Base-by-base conservation (phyloP, 352 stramenopile species). In the Peronospora farinosa region DNA sequence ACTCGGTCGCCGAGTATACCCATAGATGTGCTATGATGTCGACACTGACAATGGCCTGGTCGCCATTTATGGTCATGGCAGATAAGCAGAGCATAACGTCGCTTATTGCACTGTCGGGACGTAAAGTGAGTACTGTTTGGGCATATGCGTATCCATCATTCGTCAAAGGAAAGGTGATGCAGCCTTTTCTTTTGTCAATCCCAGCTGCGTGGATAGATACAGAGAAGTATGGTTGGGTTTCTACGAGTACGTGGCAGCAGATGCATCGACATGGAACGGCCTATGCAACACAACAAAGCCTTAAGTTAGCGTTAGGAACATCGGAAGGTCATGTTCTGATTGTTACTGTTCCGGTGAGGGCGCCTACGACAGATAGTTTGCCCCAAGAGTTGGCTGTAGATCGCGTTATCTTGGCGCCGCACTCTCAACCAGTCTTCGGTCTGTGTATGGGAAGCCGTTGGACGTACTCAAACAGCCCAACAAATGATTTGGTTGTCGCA, bases 1-100 rank as follows among this genome's bases (percentile, higher is more conserved):
- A 71, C 33, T 63, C 75, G 0, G 61, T 89, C 23, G 65, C 53
- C 0, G 73, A 86, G 49, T 92, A 88, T 41, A 61, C 76, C 7
- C 68, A 83, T 6, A 58, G 57, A 46, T 84, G 70, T 27, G 72
- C 63, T 3, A 60, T 92, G 32, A 57, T 89, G 35, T 67, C 73
- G 23, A 89, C 79, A 17, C 57, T 87, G 21, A 69, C 72, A 8
- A 51, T 88, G 12, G 78, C 78, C 12, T 92, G 81, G 81, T 92
- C 81, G 5, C 64, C 69, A 6, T 87, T 87, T 16, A 63, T 86
- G 45, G 45, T 65, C 11, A 71, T 65, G 5, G 5, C 30, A 1
- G 69, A 85, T 19, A 61, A 64, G 28, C 70, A 72, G 11, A 49
- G 49, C 33, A 76, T 65, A 21, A 81, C 67, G 42, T 92, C 81